Evolutionary conservation across 1,284 basidiomycete species (phyloP).

Genomic region (Porogramme epimiltina): DNA sequence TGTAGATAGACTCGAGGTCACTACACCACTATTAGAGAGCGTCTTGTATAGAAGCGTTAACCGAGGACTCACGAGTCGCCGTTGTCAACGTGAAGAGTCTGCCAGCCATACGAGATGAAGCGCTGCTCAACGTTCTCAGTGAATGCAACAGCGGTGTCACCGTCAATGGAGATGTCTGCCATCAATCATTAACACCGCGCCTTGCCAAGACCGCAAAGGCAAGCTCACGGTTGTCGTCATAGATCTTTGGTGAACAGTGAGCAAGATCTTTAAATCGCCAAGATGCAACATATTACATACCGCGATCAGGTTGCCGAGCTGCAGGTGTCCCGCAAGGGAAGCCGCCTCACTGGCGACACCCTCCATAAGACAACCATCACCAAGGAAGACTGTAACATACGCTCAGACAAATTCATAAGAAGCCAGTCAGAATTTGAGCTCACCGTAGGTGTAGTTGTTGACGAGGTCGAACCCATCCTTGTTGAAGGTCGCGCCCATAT

Average conservation of each 20-base stretch:
- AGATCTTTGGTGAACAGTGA: conserved; percentile 53
- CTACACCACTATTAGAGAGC: conserved; percentile 36
- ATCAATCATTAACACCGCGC: conserved; percentile 14
- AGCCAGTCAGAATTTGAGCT: conserved; percentile 11
- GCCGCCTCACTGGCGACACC: conserved; percentile 91
- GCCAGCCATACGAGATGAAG: conserved; percentile 93
- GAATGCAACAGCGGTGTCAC: conserved; percentile 90
- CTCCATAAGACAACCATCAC: conserved; percentile 97
- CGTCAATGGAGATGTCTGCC: conserved; percentile 93
- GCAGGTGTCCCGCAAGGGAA: conserved; percentile 90
- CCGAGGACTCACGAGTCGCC: conserved; percentile 69
- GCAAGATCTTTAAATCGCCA: not conserved
- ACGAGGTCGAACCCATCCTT: conserved; percentile 83
- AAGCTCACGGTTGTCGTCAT: conserved; percentile 84
- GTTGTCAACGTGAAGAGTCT: conserved; percentile 83
- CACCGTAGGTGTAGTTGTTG: conserved; percentile 90
- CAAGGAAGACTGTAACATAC: conserved; percentile 69
- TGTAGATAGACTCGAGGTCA: conserved; percentile 79
- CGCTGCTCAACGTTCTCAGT: conserved; percentile 92
- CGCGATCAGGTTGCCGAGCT: conserved; percentile 91
- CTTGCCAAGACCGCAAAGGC: not conserved
- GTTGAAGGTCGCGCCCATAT: conserved; percentile 89
- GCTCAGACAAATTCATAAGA: conserved; percentile 11
- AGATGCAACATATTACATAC: conserved; percentile 37
- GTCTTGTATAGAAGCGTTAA: not conserved